Conservation (phyloP, 1,284 basidiomycete species). For the Cryptococcus deneoformans region DNA sequence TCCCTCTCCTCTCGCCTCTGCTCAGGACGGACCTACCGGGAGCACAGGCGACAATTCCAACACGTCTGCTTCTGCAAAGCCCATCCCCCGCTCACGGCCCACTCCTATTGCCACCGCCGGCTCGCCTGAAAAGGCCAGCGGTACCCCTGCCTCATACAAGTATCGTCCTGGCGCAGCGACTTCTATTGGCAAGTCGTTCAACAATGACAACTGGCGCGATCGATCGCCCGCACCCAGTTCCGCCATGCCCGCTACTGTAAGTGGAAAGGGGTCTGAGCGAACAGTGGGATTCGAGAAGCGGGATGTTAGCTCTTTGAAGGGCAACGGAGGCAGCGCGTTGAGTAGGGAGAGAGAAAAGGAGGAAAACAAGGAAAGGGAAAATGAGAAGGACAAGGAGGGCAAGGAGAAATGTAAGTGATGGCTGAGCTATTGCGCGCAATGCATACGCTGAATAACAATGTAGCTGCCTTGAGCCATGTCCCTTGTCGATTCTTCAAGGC, state of each 20-base stretch:
- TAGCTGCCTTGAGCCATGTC: constrained; percentile 72
- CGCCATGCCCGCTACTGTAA: not conserved
- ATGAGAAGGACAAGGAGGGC: constrained; percentile 2
- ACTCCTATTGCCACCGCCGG: constrained; percentile 26
- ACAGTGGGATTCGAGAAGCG: constrained; percentile 39
- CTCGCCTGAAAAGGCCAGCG: constrained; percentile 12
- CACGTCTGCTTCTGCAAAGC: constrained; percentile 18
- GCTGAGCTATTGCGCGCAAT: not conserved
- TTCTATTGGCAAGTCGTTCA: constrained; percentile 10
- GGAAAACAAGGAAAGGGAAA: constrained; percentile 7
- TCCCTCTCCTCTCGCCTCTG: constrained; percentile 20
- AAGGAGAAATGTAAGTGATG: not conserved
- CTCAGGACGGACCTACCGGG: not conserved
- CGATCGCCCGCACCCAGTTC: constrained; percentile 8
- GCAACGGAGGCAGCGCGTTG: constrained; percentile 6
- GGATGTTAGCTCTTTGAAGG: constrained; percentile 14
- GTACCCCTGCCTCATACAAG: not conserved
- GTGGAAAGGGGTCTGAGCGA: constrained; percentile 20
- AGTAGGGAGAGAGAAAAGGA: constrained; percentile 12
- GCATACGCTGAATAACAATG: not conserved
- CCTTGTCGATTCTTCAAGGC: constrained; percentile 98
- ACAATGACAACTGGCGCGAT: constrained; percentile 30
- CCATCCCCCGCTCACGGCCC: constrained; percentile 32
- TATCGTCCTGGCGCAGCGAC: constrained; percentile 3
- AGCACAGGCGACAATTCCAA: not conserved